Evolutionary conservation across 768 basidiomycete species (phyloP).

Genomic region (Agaricus blazei): DNA sequence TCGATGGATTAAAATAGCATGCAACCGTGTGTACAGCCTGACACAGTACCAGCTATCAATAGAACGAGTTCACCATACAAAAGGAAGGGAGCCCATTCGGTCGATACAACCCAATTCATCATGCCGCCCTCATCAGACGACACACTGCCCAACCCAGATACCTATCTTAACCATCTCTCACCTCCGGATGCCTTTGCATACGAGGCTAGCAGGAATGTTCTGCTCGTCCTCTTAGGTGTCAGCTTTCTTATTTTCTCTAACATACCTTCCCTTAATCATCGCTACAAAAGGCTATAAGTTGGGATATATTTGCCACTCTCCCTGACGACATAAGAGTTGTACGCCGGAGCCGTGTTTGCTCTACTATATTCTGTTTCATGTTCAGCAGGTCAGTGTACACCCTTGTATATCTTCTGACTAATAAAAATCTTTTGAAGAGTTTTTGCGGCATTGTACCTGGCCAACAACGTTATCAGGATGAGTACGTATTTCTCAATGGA

Average conservation of each 20-base stretch:
- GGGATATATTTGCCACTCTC: not conserved
- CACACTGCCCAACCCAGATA: not conserved
- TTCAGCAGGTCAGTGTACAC: not conserved
- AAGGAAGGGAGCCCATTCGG: no score
- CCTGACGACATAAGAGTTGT: not conserved
- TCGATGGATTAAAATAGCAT: no score
- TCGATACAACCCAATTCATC: not conserved
- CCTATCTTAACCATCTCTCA: conserved; percentile 1
- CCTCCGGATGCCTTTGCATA: not conserved
- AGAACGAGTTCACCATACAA: no score
- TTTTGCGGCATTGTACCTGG: not conserved
- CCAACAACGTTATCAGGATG: not conserved
- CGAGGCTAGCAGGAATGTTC: not conserved
- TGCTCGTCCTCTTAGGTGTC: not conserved
- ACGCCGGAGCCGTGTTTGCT: not conserved
- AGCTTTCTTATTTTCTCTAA: not conserved
- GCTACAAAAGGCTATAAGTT: not conserved
- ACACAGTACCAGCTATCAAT: no score
- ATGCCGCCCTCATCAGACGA: not conserved
- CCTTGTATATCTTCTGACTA: not conserved
- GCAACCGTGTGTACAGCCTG: no score
- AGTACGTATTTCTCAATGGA: not conserved
- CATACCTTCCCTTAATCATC: not conserved
- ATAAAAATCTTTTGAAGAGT: not conserved
- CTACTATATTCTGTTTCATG: not conserved